A percentile compares a stretch with the other conserved stretches of the same genome.
Evolutionary conservation across 1,284 basidiomycete species (phyloP).

Genomic region (Paramarasmius palmivorus): DNA sequence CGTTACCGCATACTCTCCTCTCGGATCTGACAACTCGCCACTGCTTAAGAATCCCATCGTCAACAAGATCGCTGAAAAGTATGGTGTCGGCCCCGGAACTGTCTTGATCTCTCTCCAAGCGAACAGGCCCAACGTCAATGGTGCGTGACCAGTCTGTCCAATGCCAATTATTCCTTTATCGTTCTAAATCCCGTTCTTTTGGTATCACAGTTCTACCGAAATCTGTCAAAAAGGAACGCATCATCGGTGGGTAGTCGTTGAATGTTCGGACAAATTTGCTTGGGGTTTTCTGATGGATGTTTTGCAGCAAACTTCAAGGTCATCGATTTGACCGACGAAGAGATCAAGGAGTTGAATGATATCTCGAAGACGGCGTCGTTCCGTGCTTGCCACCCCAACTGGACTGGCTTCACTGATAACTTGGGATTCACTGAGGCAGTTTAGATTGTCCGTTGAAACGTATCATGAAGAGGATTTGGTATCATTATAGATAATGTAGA

Average conservation of each 20-base stretch:
- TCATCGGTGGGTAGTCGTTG: conserved; percentile 40
- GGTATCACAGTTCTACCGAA: conserved; percentile 53
- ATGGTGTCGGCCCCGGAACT: conserved; percentile 35
- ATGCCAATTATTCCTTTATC: conserved; percentile 6
- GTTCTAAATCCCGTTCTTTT: background rate
- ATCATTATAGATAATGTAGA: too few relatives aligned
- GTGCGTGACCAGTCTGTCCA: conserved; percentile 30
- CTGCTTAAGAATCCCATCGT: conserved; percentile 63
- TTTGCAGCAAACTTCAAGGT: conserved; percentile 51
- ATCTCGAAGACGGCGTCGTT: conserved; percentile 62
- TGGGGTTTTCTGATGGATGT: conserved; percentile 1
- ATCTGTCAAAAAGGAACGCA: conserved; percentile 61
- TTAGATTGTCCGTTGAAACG: background rate
- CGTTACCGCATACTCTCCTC: conserved; percentile 75
- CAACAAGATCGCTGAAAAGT: conserved; percentile 5
- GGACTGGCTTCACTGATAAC: conserved; percentile 58
- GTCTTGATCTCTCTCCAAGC: conserved; percentile 67
- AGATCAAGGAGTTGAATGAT: conserved; percentile 51
- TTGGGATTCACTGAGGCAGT: conserved; percentile 58
- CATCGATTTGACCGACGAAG: conserved; percentile 57
- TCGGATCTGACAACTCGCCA: conserved; percentile 76
- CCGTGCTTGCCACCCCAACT: conserved; percentile 61
- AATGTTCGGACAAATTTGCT: background rate
- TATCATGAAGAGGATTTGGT: too few relatives aligned
- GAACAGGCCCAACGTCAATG: conserved; percentile 56